A percentile compares a stretch with the other conserved stretches of the same genome.
Evolutionary conservation across 1,284 basidiomycete genomes (phyloP).

Genomic region (Exobasidium rhododendri): DNA sequence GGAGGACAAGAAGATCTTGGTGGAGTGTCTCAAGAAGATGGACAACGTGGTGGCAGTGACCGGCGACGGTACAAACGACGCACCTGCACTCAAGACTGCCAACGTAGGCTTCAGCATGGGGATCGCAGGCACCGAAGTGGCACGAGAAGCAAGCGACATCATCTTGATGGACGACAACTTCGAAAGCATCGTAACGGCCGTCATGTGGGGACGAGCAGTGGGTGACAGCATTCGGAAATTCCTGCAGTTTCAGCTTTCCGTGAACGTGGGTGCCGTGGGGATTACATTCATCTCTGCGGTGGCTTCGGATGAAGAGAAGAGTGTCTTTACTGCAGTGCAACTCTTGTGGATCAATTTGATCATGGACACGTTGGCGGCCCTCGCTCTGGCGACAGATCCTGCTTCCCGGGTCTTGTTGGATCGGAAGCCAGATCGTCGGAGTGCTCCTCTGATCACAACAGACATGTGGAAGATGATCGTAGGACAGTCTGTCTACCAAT

Average conservation of each 20-base stretch:
- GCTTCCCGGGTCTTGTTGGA: constrained; percentile 76
- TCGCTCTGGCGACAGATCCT: constrained; percentile 93
- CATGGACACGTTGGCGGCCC: constrained; percentile 96
- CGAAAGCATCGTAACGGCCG: constrained; percentile 85
- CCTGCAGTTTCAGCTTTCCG: constrained; percentile 94
- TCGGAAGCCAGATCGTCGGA: constrained; percentile 84
- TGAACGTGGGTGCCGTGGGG: constrained; percentile 90
- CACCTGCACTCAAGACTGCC: constrained; percentile 83
- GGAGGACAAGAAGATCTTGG: constrained; percentile 91
- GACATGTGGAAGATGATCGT: constrained; percentile 82
- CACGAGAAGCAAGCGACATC: constrained; percentile 98
- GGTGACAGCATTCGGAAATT: constrained; percentile 97
- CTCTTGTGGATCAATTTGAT: constrained; percentile 90
- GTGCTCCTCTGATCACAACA: constrained; percentile 79
- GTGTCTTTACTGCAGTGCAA: constrained; percentile 88
- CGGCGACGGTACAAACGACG: constrained; percentile 97
- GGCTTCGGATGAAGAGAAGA: constrained; percentile 70
- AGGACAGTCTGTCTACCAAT: constrained; percentile 85
- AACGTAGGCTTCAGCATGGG: constrained; percentile 69
- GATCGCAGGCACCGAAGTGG: constrained; percentile 95
- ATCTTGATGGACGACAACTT: constrained; percentile 97
- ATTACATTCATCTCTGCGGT: constrained; percentile 90
- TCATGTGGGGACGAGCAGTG: constrained; percentile 98
- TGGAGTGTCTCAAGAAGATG: constrained; percentile 78
- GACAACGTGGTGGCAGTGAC: constrained; percentile 96